phyloP scores from a whole-genome alignment of 345 rosid species.

The Aethionema arabicum region DNA sequence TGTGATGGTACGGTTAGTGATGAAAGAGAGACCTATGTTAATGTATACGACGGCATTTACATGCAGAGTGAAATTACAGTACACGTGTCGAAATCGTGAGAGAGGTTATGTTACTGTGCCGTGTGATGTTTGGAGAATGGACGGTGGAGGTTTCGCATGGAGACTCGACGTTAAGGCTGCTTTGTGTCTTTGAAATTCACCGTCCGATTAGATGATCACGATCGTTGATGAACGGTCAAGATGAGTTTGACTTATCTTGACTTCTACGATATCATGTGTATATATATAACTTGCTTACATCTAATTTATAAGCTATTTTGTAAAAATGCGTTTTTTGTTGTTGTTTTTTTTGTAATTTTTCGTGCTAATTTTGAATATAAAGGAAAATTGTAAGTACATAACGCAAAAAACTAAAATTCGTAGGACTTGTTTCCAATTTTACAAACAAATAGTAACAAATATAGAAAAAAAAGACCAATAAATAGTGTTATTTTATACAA shows the following conservation, averaged over 20 bases:
- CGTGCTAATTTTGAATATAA: too few relatives aligned
- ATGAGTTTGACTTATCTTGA: background rate
- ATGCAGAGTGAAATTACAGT: slow-evolving; percentile 70
- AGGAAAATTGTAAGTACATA: too few relatives aligned
- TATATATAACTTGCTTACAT: too few relatives aligned
- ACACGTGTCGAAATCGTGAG: slow-evolving; percentile 49
- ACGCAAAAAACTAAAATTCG: too few relatives aligned
- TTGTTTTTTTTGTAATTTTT: too few relatives aligned
- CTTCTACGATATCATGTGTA: too few relatives aligned
- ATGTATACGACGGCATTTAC: slow-evolving; percentile 51
- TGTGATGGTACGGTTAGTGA: slow-evolving; percentile 58
- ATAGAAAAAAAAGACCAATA: too few relatives aligned
- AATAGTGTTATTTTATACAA: too few relatives aligned
- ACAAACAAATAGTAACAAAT: too few relatives aligned
- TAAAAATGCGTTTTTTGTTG: too few relatives aligned
- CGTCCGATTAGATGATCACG: background rate
- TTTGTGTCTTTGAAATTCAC: slow-evolving; percentile 43
- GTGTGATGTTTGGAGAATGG: slow-evolving; percentile 86
- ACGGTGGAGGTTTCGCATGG: slow-evolving; percentile 81
- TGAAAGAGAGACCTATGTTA: slow-evolving; percentile 46
- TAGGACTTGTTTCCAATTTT: too few relatives aligned
- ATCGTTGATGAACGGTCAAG: slow-evolving; percentile 7
- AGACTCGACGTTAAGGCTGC: slow-evolving; percentile 80
- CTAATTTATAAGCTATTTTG: too few relatives aligned
- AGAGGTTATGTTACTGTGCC: slow-evolving; percentile 61